Evolutionary conservation across 1,284 basidiomycete genomes (phyloP).

Genomic region (Anthracocystis walkeri): DNA sequence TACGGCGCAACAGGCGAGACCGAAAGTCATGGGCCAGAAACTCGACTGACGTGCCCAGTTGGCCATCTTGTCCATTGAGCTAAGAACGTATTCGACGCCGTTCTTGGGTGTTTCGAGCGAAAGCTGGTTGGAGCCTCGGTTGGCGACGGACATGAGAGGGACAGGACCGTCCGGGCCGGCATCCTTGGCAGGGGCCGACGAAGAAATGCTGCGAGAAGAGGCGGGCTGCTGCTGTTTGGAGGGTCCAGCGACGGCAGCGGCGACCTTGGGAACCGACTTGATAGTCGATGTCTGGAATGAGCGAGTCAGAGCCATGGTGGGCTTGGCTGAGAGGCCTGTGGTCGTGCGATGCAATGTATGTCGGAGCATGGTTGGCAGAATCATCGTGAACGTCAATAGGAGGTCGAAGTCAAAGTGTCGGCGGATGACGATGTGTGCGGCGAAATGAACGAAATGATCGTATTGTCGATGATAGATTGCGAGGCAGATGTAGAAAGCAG

Average conservation of each 20-base stretch:
- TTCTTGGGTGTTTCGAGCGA: conserved; percentile 89
- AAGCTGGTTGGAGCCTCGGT: conserved; percentile 65
- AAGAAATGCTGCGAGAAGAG: conserved; percentile 38
- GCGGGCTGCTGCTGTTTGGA: conserved; percentile 22
- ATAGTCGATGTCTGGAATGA: conserved; percentile 50
- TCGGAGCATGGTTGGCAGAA: conserved; percentile 4
- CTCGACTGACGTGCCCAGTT: conserved; percentile 98
- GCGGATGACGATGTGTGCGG: background rate
- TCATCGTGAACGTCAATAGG: background rate
- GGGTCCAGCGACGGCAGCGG: conserved; percentile 22
- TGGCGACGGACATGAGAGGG: conserved; percentile 67
- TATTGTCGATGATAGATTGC: background rate
- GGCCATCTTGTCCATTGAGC: conserved; percentile 93
- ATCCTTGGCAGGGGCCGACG: conserved; percentile 35
- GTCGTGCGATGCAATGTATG: background rate
- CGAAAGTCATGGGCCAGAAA: conserved; percentile 99
- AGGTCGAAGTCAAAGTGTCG: background rate
- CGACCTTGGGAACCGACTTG: conserved; percentile 43
- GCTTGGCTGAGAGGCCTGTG: conserved; percentile 46
- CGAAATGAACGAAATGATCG: background rate
- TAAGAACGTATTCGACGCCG: conserved; percentile 94
- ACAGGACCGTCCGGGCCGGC: conserved; percentile 57
- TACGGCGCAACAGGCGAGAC: conserved; percentile 97
- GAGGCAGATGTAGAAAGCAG: background rate
- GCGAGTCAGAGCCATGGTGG: conserved; percentile 38